Conservation (phyloP, 805 yeast species). For the Clavispora phyllophila region DNA sequence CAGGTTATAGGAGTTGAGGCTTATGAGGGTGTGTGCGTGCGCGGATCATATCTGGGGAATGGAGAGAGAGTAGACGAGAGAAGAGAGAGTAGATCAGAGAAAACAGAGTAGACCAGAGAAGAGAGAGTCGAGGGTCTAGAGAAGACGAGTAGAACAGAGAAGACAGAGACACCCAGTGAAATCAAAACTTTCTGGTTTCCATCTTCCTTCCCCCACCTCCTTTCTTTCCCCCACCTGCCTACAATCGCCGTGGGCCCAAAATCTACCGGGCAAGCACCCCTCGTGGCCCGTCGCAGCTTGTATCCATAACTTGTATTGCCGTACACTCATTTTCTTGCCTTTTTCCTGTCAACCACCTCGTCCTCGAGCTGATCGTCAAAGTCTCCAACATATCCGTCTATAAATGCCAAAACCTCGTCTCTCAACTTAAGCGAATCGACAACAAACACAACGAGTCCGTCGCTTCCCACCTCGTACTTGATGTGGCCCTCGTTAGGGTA, state of each 20-base stretch:
- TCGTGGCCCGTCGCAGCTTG: too few relatives aligned
- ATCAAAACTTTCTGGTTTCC: too few relatives aligned
- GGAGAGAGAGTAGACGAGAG: too few relatives aligned
- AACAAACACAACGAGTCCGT: constrained; percentile 53
- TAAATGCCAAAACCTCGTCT: constrained; percentile 35
- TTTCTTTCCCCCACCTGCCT: too few relatives aligned
- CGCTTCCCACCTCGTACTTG: constrained; percentile 58
- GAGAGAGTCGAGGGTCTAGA: too few relatives aligned
- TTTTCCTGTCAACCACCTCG: constrained; percentile 3
- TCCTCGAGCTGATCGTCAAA: constrained; percentile 2
- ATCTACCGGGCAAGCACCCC: too few relatives aligned
- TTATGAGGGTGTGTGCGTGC: neutral
- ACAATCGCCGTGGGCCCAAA: too few relatives aligned
- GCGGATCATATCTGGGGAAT: neutral
- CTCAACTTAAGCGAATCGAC: constrained; percentile 39
- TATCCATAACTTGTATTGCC: neutral
- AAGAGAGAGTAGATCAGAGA: too few relatives aligned
- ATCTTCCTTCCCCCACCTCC: too few relatives aligned
- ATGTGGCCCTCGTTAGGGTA: constrained; percentile 51
- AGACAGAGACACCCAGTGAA: too few relatives aligned
- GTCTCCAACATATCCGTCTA: constrained; percentile 31
- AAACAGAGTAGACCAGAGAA: too few relatives aligned
- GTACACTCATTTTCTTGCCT: constrained; percentile 5
- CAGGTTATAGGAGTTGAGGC: neutral
- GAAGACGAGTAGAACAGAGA: too few relatives aligned